Evolutionary conservation across 169 alveolate species (phyloP), one percentile per base, ranked within the genome.

Genomic region (Eimeria maxima): DNA sequence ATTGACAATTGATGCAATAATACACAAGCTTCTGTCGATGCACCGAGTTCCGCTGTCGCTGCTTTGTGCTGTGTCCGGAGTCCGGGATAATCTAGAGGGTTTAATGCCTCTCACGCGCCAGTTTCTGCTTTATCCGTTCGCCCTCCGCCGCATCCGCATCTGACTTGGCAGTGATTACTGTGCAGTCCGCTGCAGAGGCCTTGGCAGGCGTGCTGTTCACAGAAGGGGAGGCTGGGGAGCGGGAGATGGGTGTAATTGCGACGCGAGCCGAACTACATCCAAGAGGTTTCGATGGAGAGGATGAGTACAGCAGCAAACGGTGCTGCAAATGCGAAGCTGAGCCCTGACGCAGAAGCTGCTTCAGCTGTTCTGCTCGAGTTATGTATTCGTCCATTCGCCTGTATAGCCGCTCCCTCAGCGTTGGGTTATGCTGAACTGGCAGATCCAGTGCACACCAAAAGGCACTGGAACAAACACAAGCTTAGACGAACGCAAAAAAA

Each of bases 331-430:
- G 69, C 55, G 47, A 47, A 22, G 69, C 67, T 63, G 67, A 69
- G 55, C 73, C 16, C 86, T 76, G 89, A 38, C 53, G 71, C 6
- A 88, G 88, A 50, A 71, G 74, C 83, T 71, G 87, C 86, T 96
- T 96, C 47, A 96, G 84, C 78, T 80, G 94, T 92, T 96, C 97
- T 27, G 97, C 97, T 27, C 97, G 95, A n/a, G 90, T 74, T 50
- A 96, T 90, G 94, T 93, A 95, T 65, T 95, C 97, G 27, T 86
- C 95, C 96, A 96, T 96, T 67, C 95, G 95, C 24, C 84, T 50
- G 80, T 83, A 94, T 14, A 96, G 94, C 13, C 93, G 89, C 74
- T 81, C 96, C 78, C 94, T 88, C 44, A 96, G 93, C 44, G 90
- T 92, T 18, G 90, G 94, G 73, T 96, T 96, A 47, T 81, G 74